Percentiles rank a stretch among this genome's conserved stretches.
phyloP scores from a whole-genome alignment of 2,329 filamentous ascomycete genomes.

The Triangularia verruculosa region DNA sequence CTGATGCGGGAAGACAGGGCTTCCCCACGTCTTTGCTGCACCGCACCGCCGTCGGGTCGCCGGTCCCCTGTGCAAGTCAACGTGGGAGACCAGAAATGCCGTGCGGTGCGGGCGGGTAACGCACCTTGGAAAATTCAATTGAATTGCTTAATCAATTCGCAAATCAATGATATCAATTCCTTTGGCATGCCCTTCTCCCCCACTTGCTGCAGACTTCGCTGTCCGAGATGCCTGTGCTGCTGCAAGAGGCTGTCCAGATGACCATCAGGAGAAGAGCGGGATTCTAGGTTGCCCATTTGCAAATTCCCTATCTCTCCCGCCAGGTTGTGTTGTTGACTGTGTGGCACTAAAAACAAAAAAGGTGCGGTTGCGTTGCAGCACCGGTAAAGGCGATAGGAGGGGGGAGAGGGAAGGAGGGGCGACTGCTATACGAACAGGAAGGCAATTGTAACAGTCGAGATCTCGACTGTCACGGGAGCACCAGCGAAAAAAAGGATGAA shows the following conservation, averaged over 20 bases:
- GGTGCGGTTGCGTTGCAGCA: slow-evolving; percentile 11
- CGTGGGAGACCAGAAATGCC: background rate
- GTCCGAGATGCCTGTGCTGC: background rate
- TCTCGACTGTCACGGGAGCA: slow-evolving; percentile 1
- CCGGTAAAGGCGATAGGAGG: slow-evolving; percentile 8
- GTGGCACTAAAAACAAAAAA: slow-evolving; percentile 1
- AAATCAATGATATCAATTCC: background rate
- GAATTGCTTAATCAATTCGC: background rate
- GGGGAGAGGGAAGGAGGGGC: too few relatives aligned
- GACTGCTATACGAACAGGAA: slow-evolving; percentile 5
- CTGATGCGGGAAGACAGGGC: background rate
- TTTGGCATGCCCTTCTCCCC: too few relatives aligned
- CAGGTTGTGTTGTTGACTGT: background rate
- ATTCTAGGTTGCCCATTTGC: background rate
- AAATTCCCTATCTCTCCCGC: background rate
- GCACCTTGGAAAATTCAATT: background rate
- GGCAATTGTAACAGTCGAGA: slow-evolving; percentile 5
- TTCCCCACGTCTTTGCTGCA: background rate
- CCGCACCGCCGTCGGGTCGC: background rate
- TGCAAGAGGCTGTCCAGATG: background rate
- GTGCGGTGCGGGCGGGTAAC: background rate
- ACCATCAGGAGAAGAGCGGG: background rate
- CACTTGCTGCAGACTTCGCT: background rate
- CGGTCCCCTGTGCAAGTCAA: background rate
- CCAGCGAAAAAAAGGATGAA: slow-evolving; percentile 2